Evolutionary conservation across 2,329 filamentous ascomycete species (phyloP).

Genomic region (Ilyonectria destructans): DNA sequence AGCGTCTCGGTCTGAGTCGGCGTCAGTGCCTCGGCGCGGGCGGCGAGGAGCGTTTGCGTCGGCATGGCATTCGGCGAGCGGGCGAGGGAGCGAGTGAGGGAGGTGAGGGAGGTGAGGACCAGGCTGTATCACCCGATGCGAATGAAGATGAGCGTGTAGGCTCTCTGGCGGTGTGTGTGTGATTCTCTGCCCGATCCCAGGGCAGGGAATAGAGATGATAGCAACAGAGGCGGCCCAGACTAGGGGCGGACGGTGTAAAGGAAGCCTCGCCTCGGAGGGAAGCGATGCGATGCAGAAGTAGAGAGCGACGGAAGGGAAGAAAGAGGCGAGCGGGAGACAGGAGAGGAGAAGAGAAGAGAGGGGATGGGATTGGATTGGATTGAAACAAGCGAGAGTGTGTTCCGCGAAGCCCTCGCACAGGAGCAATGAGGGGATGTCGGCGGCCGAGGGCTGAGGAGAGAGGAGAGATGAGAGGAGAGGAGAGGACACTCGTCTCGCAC

Average conservation of each 20-base stretch:
- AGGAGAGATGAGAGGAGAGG: not conserved
- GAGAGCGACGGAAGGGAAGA: not conserved
- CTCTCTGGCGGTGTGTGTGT: not conserved
- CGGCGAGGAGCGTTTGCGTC: constrained; percentile 35
- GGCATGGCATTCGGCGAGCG: constrained; percentile 28
- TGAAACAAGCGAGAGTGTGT: constrained; percentile 24
- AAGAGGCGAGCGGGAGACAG: not conserved
- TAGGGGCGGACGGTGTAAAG: not conserved
- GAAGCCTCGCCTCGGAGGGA: not conserved
- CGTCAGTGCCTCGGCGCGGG: constrained; percentile 52
- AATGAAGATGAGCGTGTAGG: not conserved
- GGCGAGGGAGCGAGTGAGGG: not conserved
- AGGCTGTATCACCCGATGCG: constrained; percentile 13
- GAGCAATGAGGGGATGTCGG: constrained; percentile 1
- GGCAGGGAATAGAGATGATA: not conserved
- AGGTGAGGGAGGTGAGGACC: not conserved
- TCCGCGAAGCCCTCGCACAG: constrained; percentile 1
- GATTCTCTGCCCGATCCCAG: not conserved
- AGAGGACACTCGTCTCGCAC: constrained; percentile 6
- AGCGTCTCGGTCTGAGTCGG: constrained; percentile 59
- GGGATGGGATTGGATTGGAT: constrained; percentile 6
- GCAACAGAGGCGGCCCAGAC: not conserved
- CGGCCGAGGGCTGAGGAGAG: constrained; percentile 3
- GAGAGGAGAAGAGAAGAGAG: not conserved
- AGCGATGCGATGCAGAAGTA: not conserved